Evolutionary conservation across 306 rosid species (phyloP).

Genomic region (Neltuma alba): DNA sequence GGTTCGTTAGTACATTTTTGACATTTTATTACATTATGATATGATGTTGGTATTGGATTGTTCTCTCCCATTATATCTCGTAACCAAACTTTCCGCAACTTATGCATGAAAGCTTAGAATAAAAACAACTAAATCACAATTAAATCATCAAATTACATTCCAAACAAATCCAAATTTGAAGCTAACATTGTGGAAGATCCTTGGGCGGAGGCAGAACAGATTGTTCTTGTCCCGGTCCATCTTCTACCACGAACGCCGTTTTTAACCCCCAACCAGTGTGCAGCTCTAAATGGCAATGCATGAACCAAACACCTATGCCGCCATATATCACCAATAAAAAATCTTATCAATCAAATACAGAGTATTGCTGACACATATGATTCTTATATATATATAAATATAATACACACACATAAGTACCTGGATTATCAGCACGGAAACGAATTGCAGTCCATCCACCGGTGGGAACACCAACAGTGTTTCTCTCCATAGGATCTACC

Average conservation of each 20-base stretch:
- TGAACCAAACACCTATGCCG: slow-evolving; percentile 76
- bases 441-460: slow-evolving; percentile 89
- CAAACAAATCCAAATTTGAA: background rate
- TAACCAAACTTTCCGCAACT: background rate
- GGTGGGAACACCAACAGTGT: slow-evolving; percentile 76
- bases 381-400: too few relatives aligned
- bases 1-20: background rate
- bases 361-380: background rate
- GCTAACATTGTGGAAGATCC: slow-evolving; percentile 75
- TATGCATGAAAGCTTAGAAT: slow-evolving; percentile 35
- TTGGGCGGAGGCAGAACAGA: slow-evolving; percentile 73
- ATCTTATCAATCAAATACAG: background rate
- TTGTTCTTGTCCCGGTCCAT: slow-evolving; percentile 64
- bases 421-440: slow-evolving; percentile 81
- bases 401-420: slow-evolving; percentile 29
- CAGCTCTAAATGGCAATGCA: slow-evolving; percentile 83
- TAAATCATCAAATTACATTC: background rate
- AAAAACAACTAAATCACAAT: background rate
- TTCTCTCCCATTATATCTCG: background rate
- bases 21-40: background rate
- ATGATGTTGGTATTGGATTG: background rate
- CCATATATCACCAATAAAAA: background rate
- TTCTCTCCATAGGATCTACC: slow-evolving; percentile 85
- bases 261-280: slow-evolving; percentile 92
- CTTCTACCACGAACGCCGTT: slow-evolving; percentile 75